Evolutionary conservation across 805 yeast genomes (phyloP).

Genomic region (Yarrowia sp.): DNA sequence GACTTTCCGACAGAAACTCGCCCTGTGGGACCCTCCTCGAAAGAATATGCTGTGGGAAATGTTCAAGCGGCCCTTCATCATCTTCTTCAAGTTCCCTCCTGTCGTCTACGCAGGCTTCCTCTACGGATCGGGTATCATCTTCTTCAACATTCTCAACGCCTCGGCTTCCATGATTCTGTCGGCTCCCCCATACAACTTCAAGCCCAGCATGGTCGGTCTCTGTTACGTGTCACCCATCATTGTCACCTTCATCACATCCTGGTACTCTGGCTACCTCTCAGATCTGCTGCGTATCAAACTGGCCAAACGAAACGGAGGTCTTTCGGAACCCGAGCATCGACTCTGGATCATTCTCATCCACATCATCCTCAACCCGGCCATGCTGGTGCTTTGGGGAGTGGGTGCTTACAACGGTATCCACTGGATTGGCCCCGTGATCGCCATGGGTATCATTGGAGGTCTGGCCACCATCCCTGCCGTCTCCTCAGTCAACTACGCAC

Average conservation of each 20-base stretch:
- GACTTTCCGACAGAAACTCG: constrained; percentile 33
- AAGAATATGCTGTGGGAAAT: constrained; percentile 31
- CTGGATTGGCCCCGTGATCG: constrained; percentile 58
- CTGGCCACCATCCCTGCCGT: constrained; percentile 56
- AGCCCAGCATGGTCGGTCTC: constrained; percentile 34
- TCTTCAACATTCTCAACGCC: constrained; percentile 38
- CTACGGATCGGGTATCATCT: constrained; percentile 32
- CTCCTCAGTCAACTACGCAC: constrained; percentile 56
- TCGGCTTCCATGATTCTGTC: constrained; percentile 31
- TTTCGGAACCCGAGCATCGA: constrained; percentile 60
- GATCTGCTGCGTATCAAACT: constrained; percentile 31
- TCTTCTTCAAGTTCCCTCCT: constrained; percentile 36
- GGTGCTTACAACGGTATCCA: constrained; percentile 58
- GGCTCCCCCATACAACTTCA: constrained; percentile 38
- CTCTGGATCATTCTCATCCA: constrained; percentile 56
- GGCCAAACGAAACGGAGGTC: constrained; percentile 52
- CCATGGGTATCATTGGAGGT: constrained; percentile 56
- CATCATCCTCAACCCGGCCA: constrained; percentile 55
- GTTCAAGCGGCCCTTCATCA: constrained; percentile 35
- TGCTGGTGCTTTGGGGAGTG: constrained; percentile 61
- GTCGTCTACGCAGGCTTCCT: constrained; percentile 38
- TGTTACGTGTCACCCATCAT: constrained; percentile 29
- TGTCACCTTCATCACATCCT: constrained; percentile 21
- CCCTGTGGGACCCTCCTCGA: constrained; percentile 37
- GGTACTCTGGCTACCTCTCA: constrained; percentile 25